Percentiles rank a stretch among this genome's conserved stretches.
phyloP scores from a whole-genome alignment of 257 asterid genomes.

The Datura wrightii region DNA sequence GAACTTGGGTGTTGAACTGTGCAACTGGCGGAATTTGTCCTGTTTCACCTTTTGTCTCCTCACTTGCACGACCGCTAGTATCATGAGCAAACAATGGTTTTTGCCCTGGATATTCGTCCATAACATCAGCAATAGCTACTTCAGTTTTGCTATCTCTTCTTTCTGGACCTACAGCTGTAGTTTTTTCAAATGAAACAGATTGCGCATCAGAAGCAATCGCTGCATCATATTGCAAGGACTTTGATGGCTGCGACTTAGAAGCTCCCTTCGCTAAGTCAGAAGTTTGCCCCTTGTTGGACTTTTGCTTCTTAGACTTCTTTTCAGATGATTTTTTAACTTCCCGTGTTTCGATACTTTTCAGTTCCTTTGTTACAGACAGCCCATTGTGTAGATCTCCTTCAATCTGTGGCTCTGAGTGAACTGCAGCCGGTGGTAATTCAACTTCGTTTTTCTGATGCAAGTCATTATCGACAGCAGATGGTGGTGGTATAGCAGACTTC shows the following conservation, averaged over 20 bases:
- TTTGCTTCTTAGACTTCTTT: slow-evolving; percentile 89
- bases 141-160: slow-evolving; percentile 47
- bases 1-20: slow-evolving; percentile 47
- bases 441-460: slow-evolving; percentile 36
- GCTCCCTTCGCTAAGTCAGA: slow-evolving; percentile 51
- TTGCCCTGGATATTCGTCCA: slow-evolving; percentile 40
- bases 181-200: slow-evolving; percentile 42
- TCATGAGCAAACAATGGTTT: slow-evolving; percentile 32
- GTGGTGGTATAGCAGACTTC: slow-evolving; percentile 43
- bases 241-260: slow-evolving; percentile 57
- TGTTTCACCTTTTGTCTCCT: slow-evolving; percentile 43
- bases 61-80: background rate
- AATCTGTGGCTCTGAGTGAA: slow-evolving; percentile 40
- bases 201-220: slow-evolving; percentile 37
- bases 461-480: slow-evolving; percentile 38
- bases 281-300: slow-evolving; percentile 64
- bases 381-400: slow-evolving; percentile 48
- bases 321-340: slow-evolving; percentile 68
- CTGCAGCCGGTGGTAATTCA: slow-evolving; percentile 42
- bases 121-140: slow-evolving; percentile 41
- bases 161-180: slow-evolving; percentile 45
- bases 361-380: slow-evolving; percentile 55
- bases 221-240: slow-evolving; percentile 50
- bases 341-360: slow-evolving; percentile 50
- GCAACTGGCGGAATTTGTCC: slow-evolving; percentile 45